Evolutionary conservation across 768 basidiomycete genomes (phyloP).

Genomic region (Lentinula raphanica): DNA sequence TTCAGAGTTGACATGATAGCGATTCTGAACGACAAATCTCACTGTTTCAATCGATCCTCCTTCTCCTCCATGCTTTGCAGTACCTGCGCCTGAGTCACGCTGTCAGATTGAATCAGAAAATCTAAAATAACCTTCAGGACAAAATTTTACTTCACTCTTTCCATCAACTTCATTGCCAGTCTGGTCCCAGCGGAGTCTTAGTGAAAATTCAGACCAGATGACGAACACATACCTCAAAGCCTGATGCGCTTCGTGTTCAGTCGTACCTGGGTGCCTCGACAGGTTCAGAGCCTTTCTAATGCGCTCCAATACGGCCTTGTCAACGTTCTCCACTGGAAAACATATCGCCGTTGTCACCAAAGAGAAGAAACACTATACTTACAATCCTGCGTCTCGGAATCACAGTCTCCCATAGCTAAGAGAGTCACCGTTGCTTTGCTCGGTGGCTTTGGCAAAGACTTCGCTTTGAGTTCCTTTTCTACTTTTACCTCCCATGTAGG

Average conservation of each 20-base stretch:
- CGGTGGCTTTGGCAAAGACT: not conserved
- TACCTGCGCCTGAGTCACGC: slow-evolving; percentile 24
- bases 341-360: not conserved
- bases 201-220: no score
- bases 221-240: not conserved
- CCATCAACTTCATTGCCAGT: not conserved
- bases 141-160: not conserved
- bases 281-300: not conserved
- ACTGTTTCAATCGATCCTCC: slow-evolving; percentile 21
- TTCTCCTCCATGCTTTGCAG: slow-evolving; percentile 18
- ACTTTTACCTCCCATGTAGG: not conserved
- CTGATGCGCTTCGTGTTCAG: not conserved
- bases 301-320: not conserved
- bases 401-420: not conserved
- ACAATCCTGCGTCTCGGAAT: not conserved
- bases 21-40: slow-evolving; percentile 8
- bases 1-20: no score
- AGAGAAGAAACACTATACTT: not conserved
- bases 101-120: not conserved
- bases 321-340: not conserved
- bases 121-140: not conserved
- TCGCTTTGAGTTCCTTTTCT: not conserved
- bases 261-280: not conserved
- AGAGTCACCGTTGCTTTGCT: not conserved
- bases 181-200: not conserved